Evolutionary conservation across 2,329 filamentous ascomycete species (phyloP).

Genomic region (Beauveria sp.): DNA sequence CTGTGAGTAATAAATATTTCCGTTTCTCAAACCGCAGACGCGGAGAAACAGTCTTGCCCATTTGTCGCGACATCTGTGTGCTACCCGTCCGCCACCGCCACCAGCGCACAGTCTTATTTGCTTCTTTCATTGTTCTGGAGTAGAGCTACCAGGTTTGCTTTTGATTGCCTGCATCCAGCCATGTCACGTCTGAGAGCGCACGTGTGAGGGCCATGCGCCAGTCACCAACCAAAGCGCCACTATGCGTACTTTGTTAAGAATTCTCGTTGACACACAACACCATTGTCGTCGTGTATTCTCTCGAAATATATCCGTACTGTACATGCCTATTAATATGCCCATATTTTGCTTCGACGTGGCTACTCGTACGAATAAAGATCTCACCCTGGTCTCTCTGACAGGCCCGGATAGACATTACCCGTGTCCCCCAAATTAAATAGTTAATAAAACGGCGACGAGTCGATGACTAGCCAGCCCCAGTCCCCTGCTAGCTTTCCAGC

Average conservation of each 20-base stretch:
- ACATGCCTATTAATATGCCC: background rate
- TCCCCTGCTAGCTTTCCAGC: background rate
- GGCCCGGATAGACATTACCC: background rate
- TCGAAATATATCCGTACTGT: background rate
- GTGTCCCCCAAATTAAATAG: constrained; percentile 9
- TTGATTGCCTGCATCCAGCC: background rate
- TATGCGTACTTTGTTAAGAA: background rate
- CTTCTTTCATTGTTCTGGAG: constrained; percentile 4
- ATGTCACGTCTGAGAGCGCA: background rate
- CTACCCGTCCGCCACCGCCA: background rate
- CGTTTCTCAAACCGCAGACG: background rate
- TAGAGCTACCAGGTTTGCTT: background rate
- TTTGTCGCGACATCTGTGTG: too few species aligned
- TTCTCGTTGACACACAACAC: background rate
- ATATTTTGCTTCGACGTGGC: background rate
- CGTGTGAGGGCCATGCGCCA: background rate
- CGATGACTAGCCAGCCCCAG: background rate
- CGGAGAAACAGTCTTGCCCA: too few species aligned
- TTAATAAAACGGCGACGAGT: background rate
- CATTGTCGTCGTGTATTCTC: background rate
- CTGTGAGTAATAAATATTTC: background rate
- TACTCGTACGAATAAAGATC: background rate
- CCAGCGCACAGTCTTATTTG: background rate
- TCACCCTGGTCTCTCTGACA: background rate
- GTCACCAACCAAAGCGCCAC: too few species aligned